Evolutionary conservation across 163 green algal species (phyloP).

Genomic region (Scenedesmus sp.): DNA sequence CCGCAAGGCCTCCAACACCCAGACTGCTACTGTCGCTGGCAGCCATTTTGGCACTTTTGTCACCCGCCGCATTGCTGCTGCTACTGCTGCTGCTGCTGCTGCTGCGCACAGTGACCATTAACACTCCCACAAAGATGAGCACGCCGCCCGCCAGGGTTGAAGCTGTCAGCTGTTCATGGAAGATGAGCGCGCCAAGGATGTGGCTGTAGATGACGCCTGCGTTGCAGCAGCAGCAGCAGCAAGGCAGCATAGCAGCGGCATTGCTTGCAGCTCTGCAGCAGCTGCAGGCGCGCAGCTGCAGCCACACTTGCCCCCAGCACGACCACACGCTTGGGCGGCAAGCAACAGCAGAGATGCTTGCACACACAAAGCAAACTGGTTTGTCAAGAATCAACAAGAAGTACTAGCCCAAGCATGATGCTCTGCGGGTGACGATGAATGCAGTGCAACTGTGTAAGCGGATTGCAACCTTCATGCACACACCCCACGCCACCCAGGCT

Average conservation of each 20-base stretch:
- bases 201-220: constrained; percentile 13
- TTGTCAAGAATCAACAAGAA: too few species aligned
- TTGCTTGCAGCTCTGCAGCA: background rate
- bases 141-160: constrained; percentile 6
- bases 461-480: too few species aligned
- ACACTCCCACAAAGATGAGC: constrained; percentile 44
- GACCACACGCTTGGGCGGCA: too few species aligned
- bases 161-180: constrained; percentile 20
- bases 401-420: too few species aligned
- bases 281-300: background rate
- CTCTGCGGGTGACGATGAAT: too few species aligned
- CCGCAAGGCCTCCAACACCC: background rate
- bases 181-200: constrained; percentile 30
- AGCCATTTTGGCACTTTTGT: background rate
- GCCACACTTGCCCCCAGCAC: too few species aligned
- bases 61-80: background rate
- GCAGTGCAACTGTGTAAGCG: background rate
- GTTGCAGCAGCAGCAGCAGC: background rate
- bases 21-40: background rate
- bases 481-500: too few species aligned
- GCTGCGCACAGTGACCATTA: constrained; percentile 19
- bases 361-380: too few species aligned
- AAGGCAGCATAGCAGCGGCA: background rate
- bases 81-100: background rate
- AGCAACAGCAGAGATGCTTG: too few species aligned